Conservation (phyloP, 371 early-diverging fungal species). For the Circinella umbellata region DNA sequence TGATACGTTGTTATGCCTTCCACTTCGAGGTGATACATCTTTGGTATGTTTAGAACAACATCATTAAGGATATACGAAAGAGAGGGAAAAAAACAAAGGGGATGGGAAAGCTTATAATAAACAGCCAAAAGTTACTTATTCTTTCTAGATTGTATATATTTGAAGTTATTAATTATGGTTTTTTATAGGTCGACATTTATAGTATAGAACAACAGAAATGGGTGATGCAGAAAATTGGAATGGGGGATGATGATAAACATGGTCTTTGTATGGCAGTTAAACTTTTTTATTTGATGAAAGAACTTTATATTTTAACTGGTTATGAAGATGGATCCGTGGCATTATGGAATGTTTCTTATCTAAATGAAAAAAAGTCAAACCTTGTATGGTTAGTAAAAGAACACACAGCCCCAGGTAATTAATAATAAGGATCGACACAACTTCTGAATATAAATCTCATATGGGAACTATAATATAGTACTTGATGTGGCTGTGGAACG, state of each 20-base stretch:
- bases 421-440: no score
- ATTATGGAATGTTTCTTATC: constrained; percentile 33
- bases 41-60: constrained; percentile 20
- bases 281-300: constrained; percentile 21
- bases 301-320: constrained; percentile 37
- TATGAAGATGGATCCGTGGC: constrained; percentile 50
- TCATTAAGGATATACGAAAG: not conserved
- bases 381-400: constrained; percentile 35
- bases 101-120: not conserved
- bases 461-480: constrained; percentile 16
- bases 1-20: constrained; percentile 28
- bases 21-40: constrained; percentile 34
- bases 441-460: no score
- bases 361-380: constrained; percentile 21
- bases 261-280: constrained; percentile 53
- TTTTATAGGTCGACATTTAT: constrained; percentile 49
- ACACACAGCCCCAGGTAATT: constrained; percentile 48
- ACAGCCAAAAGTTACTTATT: not conserved
- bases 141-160: not conserved
- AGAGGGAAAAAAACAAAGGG: not conserved
- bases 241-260: constrained; percentile 15
- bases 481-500: constrained; percentile 37
- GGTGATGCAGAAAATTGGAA: constrained; percentile 26
- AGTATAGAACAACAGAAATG: constrained; percentile 30
- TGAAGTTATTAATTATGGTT: not conserved